Base-by-base conservation (phyloP, 768 basidiomycete species). In the Pulveroboletus sp. region DNA sequence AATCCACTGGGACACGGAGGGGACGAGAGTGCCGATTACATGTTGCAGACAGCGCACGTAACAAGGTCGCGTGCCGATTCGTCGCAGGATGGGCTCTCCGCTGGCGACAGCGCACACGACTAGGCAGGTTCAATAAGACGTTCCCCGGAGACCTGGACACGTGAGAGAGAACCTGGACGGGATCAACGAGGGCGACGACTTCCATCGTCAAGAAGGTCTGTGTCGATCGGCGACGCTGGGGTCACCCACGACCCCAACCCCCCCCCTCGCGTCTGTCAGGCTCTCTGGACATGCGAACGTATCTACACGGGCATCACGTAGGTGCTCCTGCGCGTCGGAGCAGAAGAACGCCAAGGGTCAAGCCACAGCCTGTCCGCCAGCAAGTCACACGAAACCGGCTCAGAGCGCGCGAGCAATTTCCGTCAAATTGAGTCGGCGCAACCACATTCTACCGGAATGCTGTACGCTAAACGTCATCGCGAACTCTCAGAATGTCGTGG, bases 381-480 rank as follows among this genome's bases (percentile, higher is more conserved):
- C 46, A 43, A 39, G 48, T 49, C 39, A 50, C 28, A 50, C 40
- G 54, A 52, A 63, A 18, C 38, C 43, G 47, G 44, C n/a, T 54
- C 49, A 55, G 31, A 24, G 43, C 11, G 47, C 28, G 36, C 30
- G 45, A 49, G 50, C 56, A 63, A 63, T 63, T 55, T 63, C 63
- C 63, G 62, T 50, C 24, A 39, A 36, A 59, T 57, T 54, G 43
- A 50, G 52, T 56, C 60, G 60, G 57, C 59, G 63, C 51, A 56
- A 56, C 30, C 37, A 45, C 24, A 38, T 47, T 51, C 52, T 46
- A 51, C 32, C 43, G 36, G 48, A 52, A 46, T 32, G 41, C 39
- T 37, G 44, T 28, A 33, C 32, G 32, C 33, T 15, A 37, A 50
- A 57, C 46, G 50, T 54, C 50, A 57, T 52, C 18, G 10, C 24